Evolutionary conservation across 805 yeast genomes (phyloP), one percentile per base, ranked within the genome.

Genomic region (Saccharomycopsis fodiens): DNA sequence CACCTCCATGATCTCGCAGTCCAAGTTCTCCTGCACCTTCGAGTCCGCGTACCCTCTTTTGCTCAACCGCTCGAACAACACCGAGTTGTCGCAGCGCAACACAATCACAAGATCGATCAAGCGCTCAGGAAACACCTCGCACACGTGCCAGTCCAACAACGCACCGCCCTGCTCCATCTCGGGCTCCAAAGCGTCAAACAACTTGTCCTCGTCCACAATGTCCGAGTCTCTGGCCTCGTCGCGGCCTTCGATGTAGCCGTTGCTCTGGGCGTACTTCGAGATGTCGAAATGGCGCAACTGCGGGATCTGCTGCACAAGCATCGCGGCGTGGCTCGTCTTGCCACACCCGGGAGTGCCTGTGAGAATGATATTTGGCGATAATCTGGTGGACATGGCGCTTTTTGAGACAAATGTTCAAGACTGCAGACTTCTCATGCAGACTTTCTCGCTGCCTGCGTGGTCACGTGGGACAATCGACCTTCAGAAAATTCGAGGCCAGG

Each of bases 81-180:
- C 62, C 13, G 79, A 65, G 57, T 85, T 87, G 57, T 85, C 83
- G 38, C 95, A 80, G 53, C 89, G 72, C 46, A 93, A 69, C 1
- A 93, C 98, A 34, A 88, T 83, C 4, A 93, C 97, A 51, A 93
- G 70, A 62, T 93, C 99, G 42, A 93, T 85, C 60, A 87, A 74
- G 54, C 94, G 69, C 59, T 88, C 97, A 1, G 97, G 97, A 59
- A 93, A 91, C 17, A 86, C 76, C 58, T 93, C 98, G 64, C 95
- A 87, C 38, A 91, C 93, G 61, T 93, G 99, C 98, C 98, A 93
- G 63, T 93, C 99, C 10, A 93, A 72, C 6, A 93, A 68, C n/a
- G 73, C 70, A 1, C 94, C 95, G n/a, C 99, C 99, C 52, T 77
- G 68, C 44, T 82, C 82, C 41, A 89, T 68, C 34, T 82, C 74